A percentile compares a stretch with the other conserved stretches of the same genome.
phyloP scores from a whole-genome alignment of 345 rosid genomes.

The Alliaria petiolata region DNA sequence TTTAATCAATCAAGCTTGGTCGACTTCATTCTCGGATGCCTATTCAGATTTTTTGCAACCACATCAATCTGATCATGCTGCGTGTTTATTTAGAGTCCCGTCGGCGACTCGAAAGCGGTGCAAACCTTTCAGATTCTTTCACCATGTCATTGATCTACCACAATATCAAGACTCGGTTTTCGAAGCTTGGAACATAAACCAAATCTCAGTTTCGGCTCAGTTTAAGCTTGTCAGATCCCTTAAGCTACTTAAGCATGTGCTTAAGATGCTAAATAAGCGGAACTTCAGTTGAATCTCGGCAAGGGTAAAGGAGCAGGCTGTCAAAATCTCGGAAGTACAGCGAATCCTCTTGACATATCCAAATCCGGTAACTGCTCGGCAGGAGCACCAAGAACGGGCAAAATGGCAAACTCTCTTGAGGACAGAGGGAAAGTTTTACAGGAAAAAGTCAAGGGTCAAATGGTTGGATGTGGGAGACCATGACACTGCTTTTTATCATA shows the following conservation, averaged over 20 bases:
- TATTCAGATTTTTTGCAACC: not conserved
- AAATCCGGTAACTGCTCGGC: too few relatives aligned
- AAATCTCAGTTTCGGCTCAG: rapidly evolving
- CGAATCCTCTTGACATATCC: too few relatives aligned
- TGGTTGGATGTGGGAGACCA: too few relatives aligned
- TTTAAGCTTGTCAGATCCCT: not conserved
- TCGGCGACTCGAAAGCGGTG: not conserved
- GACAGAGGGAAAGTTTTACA: too few relatives aligned
- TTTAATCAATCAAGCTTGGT: too few relatives aligned
- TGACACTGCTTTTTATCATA: too few relatives aligned
- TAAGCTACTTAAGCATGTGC: not conserved
- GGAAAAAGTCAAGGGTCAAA: too few relatives aligned
- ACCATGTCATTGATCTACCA: not conserved
- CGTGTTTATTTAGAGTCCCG: not conserved
- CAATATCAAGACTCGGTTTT: not conserved
- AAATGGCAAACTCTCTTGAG: too few relatives aligned
- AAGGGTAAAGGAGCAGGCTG: not conserved
- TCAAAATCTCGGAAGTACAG: too few relatives aligned
- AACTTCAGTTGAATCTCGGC: not conserved
- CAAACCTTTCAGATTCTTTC: not conserved
- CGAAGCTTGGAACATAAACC: not conserved
- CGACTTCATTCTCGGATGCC: too few relatives aligned
- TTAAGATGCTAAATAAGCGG: not conserved
- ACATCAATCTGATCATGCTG: not conserved
- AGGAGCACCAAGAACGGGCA: too few relatives aligned